A percentile compares a stretch with the other conserved stretches of the same genome.
phyloP scores from a whole-genome alignment of 2,329 filamentous ascomycete genomes.

The Botrytis hyacinthi region DNA sequence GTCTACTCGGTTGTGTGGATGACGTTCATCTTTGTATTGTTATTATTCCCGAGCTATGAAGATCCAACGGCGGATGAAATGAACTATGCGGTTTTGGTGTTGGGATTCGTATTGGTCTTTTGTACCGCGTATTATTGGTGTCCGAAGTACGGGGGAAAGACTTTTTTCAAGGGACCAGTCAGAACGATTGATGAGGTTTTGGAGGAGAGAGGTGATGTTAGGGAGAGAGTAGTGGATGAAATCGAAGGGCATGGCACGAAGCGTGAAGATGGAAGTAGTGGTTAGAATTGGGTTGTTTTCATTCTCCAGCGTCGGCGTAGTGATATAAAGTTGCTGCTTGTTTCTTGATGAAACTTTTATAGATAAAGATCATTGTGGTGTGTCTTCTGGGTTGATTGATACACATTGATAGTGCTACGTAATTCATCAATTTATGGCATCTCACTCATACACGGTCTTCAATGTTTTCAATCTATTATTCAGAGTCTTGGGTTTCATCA shows the following conservation, averaged over 20 bases:
- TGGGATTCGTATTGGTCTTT: constrained; percentile 37
- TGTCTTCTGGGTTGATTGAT: not conserved
- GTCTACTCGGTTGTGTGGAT: constrained; percentile 37
- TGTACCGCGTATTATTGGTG: constrained; percentile 37
- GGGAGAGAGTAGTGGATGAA: not conserved
- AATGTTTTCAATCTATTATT: not conserved
- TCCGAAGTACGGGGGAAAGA: constrained; percentile 36
- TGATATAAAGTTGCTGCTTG: not conserved
- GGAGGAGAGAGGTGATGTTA: constrained; percentile 11
- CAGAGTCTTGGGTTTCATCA: not conserved
- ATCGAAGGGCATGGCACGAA: not conserved
- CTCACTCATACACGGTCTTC: not conserved
- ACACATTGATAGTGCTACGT: not conserved
- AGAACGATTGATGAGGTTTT: constrained; percentile 36
- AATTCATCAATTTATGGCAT: not conserved
- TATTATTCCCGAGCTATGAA: constrained; percentile 36
- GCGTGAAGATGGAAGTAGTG: not conserved
- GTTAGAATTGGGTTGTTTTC: no score
- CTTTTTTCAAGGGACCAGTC: constrained; percentile 37
- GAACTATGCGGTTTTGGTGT: constrained; percentile 38
- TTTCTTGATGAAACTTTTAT: not conserved
- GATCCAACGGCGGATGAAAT: constrained; percentile 33
- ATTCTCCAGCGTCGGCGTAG: not conserved
- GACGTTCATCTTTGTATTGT: constrained; percentile 37
- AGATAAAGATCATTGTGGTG: not conserved